phyloP scores from a whole-genome alignment of 768 basidiomycete genomes.

The Sarcodon sp. region DNA sequence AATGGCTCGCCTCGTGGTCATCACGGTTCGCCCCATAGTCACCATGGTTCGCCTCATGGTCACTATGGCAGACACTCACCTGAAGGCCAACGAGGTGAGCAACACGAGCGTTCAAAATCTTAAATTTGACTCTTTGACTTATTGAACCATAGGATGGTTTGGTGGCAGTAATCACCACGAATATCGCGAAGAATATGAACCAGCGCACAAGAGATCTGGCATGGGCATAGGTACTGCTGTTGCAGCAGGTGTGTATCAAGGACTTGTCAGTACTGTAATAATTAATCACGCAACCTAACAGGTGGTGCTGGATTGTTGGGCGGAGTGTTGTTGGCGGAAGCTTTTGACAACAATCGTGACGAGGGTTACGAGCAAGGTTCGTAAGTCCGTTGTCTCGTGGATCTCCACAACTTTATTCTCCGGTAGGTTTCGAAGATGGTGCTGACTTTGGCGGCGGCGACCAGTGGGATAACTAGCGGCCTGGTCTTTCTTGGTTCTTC shows the following conservation, averaged over 20 bases:
- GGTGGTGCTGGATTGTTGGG: conserved; percentile 59
- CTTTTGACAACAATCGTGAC: conserved; percentile 30
- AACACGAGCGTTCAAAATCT: neutral
- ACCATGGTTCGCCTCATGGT: conserved; percentile 8
- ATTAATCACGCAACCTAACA: conserved; percentile 7
- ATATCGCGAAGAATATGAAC: conserved; percentile 1
- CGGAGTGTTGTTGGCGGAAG: conserved; percentile 41
- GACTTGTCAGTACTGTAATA: neutral
- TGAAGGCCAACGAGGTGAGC: neutral
- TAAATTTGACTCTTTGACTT: no score
- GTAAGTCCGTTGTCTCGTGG: conserved; percentile 1
- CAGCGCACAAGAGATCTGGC: conserved; percentile 28
- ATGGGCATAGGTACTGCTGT: conserved; percentile 36
- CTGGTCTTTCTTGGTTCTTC: no score
- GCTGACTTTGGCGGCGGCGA: neutral
- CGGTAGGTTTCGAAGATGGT: neutral
- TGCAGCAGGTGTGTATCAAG: conserved; percentile 25
- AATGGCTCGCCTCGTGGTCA: conserved; percentile 6
- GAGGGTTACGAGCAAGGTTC: conserved; percentile 23
- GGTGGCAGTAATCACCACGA: neutral
- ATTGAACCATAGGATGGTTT: neutral
- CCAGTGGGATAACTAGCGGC: no score
- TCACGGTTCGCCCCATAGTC: conserved; percentile 4
- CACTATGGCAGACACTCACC: neutral
- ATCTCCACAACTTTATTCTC: no score